phyloP scores from a whole-genome alignment of 495 filamentous ascomycete genomes.

The Penicillium antarcticum region DNA sequence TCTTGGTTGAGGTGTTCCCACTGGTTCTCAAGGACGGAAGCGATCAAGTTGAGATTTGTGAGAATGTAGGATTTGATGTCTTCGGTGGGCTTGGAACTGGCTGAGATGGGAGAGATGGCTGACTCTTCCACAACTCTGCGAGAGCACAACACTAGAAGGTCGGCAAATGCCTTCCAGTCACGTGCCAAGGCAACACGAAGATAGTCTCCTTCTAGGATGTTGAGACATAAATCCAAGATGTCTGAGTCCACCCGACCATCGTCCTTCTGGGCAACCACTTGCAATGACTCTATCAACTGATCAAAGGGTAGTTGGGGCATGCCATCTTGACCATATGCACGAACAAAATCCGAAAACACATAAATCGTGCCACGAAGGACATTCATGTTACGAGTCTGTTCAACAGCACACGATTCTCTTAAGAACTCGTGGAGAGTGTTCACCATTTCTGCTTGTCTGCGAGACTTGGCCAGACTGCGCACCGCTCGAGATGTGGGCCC shows the following conservation, averaged over 20 bases:
- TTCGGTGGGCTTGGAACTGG: constrained; percentile 28
- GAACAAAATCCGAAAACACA: constrained; percentile 58
- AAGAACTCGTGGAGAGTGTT: constrained; percentile 62
- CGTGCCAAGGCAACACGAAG: constrained; percentile 30
- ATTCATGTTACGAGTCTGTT: constrained; percentile 53
- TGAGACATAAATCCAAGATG: constrained; percentile 47
- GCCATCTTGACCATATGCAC: constrained; percentile 56
- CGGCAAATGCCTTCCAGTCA: constrained; percentile 31
- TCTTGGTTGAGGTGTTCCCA: constrained; percentile 41
- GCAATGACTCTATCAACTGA: constrained; percentile 54
- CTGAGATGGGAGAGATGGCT: constrained; percentile 11
- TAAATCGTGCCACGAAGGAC: constrained; percentile 65
- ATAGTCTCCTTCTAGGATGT: constrained; percentile 40
- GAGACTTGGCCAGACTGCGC: constrained; percentile 73
- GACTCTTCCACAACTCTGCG: constrained; percentile 44
- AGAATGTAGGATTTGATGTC: constrained; percentile 39
- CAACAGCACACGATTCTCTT: constrained; percentile 41
- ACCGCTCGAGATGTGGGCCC: constrained; percentile 74
- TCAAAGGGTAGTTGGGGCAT: constrained; percentile 55
- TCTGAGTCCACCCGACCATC: constrained; percentile 54
- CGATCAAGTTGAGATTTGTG: constrained; percentile 36
- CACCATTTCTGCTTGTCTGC: constrained; percentile 69
- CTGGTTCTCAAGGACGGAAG: constrained; percentile 35
- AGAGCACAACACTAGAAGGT: constrained; percentile 65
- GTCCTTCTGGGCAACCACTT: constrained; percentile 49